Base-by-base conservation (phyloP, 78 protist genomes). In the Pelomyxa schiedti region DNA sequence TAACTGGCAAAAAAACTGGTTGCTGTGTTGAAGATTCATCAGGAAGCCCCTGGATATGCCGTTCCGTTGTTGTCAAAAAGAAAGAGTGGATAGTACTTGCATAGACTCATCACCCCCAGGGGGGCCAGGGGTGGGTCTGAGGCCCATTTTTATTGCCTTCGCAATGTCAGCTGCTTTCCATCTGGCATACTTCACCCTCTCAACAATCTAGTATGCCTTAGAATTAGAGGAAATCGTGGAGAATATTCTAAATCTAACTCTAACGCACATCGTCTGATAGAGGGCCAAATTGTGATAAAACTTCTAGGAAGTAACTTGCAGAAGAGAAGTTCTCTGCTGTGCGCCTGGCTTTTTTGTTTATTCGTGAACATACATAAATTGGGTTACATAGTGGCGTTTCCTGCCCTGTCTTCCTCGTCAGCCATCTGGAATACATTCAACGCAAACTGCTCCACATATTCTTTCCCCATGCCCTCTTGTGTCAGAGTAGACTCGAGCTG, bases 131-230 rank as follows among this genome's bases (percentile, higher is more conserved):
- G 30, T 65, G 63, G 87, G 87, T 39, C 37, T 53, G 28, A 74
- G 82, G 39, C 87, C 87, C 42, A 77, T 82, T 47, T 72, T 82
- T 66, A 82, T 75, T 8, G 87, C 87, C 28, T 69, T 82, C 67
- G 73, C 76, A 32, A 82, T 82, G 30, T 82, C 87, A 4, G 80
- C 87, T 22, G 87, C 80, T 72, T 80, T 82, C 87, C 87, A 82
- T 53, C 78, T 75, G 28, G 87, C 80, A 76, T 82, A 82, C 63
- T 82, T 82, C 65, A 72, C 66, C 63, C 76, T 82, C 41, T 67
- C 69, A 4, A 7, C 30, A 36, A 65, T 38, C 69, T 65, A 67
- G 65, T 81, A n/a, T n/a, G n/a, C n/a, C n/a, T n/a, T n/a, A n/a
- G n/a, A n/a, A n/a, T n/a, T n/a, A n/a, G n/a, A n/a, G n/a, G n/a